Conservation (phyloP, 1,284 basidiomycete species). For the Ceratobasidium sp. region DNA sequence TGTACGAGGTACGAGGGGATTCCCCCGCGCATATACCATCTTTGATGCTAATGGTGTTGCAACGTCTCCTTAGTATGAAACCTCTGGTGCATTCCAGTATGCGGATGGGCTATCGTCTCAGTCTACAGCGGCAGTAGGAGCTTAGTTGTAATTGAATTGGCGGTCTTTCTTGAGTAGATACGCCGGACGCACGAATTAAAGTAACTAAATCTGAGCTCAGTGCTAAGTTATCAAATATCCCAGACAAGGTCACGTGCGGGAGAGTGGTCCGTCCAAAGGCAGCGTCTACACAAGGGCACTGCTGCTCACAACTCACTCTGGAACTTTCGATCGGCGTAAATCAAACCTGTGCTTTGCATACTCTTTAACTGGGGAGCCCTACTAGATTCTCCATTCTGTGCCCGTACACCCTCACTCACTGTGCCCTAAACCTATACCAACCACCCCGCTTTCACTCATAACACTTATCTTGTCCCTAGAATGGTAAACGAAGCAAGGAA, state of each 20-base stretch:
- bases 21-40: background rate
- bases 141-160: background rate
- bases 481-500: slow-evolving; percentile 32
- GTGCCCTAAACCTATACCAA: background rate
- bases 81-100: slow-evolving; percentile 92
- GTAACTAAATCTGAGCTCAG: no score
- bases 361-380: no score
- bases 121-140: slow-evolving; percentile 22
- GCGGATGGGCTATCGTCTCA: slow-evolving; percentile 64
- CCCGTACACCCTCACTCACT: no score
- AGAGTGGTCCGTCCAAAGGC: no score
- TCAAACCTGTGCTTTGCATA: no score
- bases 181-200: no score
- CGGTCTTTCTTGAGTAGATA: no score
- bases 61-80: slow-evolving; percentile 77
- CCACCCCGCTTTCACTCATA: background rate
- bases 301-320: no score
- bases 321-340: background rate
- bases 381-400: no score
- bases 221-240: no score
- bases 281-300: no score
- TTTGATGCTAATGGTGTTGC: background rate
- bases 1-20: slow-evolving; percentile 83
- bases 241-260: no score
- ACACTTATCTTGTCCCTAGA: background rate